Evolutionary conservation across 2,329 filamentous ascomycete species (phyloP), one percentile per base, ranked within the genome.

Genomic region (Botryotinia calthae): DNA sequence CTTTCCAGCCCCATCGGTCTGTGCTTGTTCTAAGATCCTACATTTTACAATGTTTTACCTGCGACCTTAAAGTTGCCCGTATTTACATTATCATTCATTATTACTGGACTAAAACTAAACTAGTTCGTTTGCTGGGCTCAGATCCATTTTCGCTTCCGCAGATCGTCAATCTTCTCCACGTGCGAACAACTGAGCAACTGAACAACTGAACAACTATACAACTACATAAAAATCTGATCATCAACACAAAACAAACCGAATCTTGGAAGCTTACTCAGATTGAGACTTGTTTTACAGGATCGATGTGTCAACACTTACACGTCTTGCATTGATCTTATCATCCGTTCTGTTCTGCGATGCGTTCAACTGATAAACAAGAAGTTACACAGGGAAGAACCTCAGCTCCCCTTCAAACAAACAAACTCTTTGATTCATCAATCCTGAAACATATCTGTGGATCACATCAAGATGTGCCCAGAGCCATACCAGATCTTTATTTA

Each of bases 371-470:
- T n/a, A n/a, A 31, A 66, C 22, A 51, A 51, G 31, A 31, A 65
- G 31, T 31, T 14, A 34, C 4, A 14, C 31, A 22, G 34, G 31
- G 25, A 40, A 25, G 46, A 20, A 8, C 46, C 25, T 40, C 46
- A 54, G 20, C 22, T 54, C 34, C 20, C 28, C 28, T 42, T 28
- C 46, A 67, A 42, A 28, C 64, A 54, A 40, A 54, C 46, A 54
- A 40, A 40, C 46, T 67, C 64, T 67, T 67, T 54, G 64, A 34
- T 28, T 54, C 25, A 67, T 28, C 34, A 40, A 40, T n/a, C 44
- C 51, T 67, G 64, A 67, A 67, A 67, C 64, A 67, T 54, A 48
- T 40, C 46, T 54, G 46, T 67, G 63, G 31, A 37, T 18, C 34
- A 51, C 31, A 20, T 37, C 22, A n/a, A 37, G 44, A 40, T 37